phyloP scores from a whole-genome alignment of 768 basidiomycete genomes.

The Ramaria rubella region DNA sequence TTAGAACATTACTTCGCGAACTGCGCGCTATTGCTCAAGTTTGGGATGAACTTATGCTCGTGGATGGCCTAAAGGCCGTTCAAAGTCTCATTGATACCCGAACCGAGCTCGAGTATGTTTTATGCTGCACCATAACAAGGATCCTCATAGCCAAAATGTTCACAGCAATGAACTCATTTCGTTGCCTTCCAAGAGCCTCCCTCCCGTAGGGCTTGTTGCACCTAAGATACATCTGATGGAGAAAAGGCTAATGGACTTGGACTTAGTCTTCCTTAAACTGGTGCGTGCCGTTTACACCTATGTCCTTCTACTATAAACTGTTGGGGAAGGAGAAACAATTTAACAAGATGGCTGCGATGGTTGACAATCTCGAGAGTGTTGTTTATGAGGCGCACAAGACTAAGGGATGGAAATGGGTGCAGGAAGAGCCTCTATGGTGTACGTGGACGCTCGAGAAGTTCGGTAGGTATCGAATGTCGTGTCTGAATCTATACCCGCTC shows the following conservation, averaged over 20 bases:
- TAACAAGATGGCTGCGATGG: conserved; percentile 50
- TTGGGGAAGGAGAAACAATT: conserved; percentile 59
- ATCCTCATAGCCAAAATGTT: not conserved
- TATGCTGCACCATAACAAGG: not conserved
- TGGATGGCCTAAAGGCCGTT: conserved; percentile 74
- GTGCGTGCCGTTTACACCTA: conserved; percentile 35
- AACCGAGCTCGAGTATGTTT: conserved; percentile 77
- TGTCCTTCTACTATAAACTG: not conserved
- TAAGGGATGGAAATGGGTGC: conserved; percentile 68
- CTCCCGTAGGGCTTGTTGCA: conserved; percentile 51
- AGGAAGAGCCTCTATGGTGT: conserved; percentile 68
- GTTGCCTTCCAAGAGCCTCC: conserved; percentile 44
- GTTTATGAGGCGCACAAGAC: conserved; percentile 62
- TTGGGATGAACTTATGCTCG: conserved; percentile 78
- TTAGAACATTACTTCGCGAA: conserved; percentile 63
- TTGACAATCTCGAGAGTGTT: conserved; percentile 60
- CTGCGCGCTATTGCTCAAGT: conserved; percentile 53
- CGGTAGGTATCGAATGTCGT: conserved; percentile 39
- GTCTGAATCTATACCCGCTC: not conserved
- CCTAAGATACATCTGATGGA: conserved; percentile 69
- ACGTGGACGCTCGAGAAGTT: conserved; percentile 81
- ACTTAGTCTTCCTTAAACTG: conserved; percentile 52
- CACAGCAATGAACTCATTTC: conserved; percentile 53
- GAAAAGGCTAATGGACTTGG: conserved; percentile 50
- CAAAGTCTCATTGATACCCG: conserved; percentile 66